Evolutionary conservation across 768 basidiomycete genomes (phyloP).

Genomic region (Chalciporus pseudorubinellus): DNA sequence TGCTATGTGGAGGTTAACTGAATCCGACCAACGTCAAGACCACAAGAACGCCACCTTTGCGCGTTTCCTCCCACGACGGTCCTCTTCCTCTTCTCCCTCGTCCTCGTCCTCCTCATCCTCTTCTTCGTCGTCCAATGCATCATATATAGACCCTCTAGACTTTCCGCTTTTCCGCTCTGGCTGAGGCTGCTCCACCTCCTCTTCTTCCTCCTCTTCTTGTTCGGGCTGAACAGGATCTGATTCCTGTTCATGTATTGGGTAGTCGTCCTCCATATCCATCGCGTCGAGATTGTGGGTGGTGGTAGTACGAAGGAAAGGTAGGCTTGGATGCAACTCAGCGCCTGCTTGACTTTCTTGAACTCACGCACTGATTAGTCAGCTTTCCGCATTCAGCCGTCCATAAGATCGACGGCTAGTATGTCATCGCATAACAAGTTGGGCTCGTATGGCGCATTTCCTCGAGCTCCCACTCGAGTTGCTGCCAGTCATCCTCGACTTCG

Average conservation of each 20-base stretch:
- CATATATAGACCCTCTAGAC: constrained; percentile 33
- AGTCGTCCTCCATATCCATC: constrained; percentile 37
- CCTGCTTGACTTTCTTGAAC: background rate
- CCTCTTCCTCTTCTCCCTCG: constrained; percentile 47
- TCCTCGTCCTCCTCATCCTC: constrained; percentile 59
- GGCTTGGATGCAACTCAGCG: background rate
- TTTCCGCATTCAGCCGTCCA: constrained; percentile 5
- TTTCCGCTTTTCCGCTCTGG: constrained; percentile 22
- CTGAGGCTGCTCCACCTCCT: constrained; percentile 30
- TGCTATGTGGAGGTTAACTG: constrained; percentile 38
- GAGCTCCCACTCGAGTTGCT: constrained; percentile 69
- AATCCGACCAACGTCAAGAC: constrained; percentile 4
- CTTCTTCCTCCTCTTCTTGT: constrained; percentile 40
- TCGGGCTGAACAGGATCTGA: constrained; percentile 29
- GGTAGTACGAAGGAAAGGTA: constrained; percentile 25
- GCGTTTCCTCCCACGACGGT: constrained; percentile 50
- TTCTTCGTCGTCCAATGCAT: constrained; percentile 38
- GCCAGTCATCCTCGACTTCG: constrained; percentile 48
- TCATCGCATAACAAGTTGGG: background rate
- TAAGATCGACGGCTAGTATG: too few relatives aligned
- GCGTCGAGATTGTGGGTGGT: constrained; percentile 37
- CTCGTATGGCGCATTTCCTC: constrained; percentile 41
- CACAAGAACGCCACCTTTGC: constrained; percentile 48
- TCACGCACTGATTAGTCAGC: constrained; percentile 25
- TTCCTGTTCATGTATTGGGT: constrained; percentile 26